Evolutionary conservation across 129 eudicot species (phyloP), one percentile per base, ranked within the genome.

Genomic region (Flaveria bidentis): DNA sequence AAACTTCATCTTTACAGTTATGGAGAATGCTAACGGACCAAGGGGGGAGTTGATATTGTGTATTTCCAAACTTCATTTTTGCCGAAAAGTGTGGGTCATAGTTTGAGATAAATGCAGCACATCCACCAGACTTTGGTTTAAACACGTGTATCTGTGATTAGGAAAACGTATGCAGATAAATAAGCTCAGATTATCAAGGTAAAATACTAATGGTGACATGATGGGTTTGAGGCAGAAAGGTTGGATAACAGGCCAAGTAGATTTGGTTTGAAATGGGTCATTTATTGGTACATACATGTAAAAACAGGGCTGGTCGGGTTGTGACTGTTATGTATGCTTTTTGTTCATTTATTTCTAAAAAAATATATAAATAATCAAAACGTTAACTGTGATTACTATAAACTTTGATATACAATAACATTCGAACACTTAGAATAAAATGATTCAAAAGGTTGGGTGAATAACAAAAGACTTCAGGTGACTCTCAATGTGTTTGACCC

Each of bases 21-120:
- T 96, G 97, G 49, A 93, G 88, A 73, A 93, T 90, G 89, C 96
- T 90, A 73, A 93, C 77, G 36, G 98, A 93, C 98, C 98, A 93
- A 78, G 97, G 88, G 51, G 98, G 97, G 69, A 93, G 82, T 53
- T 93, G 77, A 74, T 90, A 93, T 67, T 82, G 97, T 41, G 25
- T 14, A 62, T 91, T 87, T 33, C 83, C 82, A 36, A 83, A 93
- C n/a, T 85, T 90, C 77, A 93, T 80, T 75, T 78, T 90, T 33
- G 87, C 84, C 9, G 89, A 82, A 82, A 57, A 80, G 20, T 72
- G 75, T 9, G 96, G 82, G 86, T 93, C 97, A 58, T 56, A 88
- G 81, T 93, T 93, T 77, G 98, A 84, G 25, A 93, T 88, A 67
- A 93, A 93, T 53, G 96, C 98, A 52, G 97, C 89, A 71, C 98